Base-by-base conservation (phyloP, 2,329 filamentous ascomycete genomes). In the Aspergillus felis region DNA sequence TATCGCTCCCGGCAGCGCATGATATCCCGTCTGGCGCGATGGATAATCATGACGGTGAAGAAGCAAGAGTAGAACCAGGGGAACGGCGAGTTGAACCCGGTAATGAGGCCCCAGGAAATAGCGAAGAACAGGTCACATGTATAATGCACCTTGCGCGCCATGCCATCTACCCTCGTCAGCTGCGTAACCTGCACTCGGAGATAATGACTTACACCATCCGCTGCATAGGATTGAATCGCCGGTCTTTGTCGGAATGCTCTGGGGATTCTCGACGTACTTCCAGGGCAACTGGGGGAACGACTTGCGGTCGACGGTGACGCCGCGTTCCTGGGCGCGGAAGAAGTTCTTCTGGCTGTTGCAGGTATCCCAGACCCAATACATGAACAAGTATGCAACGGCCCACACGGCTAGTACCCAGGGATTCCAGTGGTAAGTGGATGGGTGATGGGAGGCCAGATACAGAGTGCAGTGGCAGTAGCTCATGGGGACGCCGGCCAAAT, bases 391-490 rank as follows among this genome's bases (percentile, higher is more conserved):
- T n/a, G 80, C 78, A 42, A 79, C 70, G 66, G 84, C 91, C 54
- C 94, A 79, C 27, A 78, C 74, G 3, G 74, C 77, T 6, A 95
- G 81, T 6, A 84, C 83, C 60, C 79, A 83, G 51, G 82, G 84
- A 65, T 90, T 89, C 87, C 88, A 92, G 32, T 80, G 81, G 75
- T 96, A 96, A 51, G 84, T 84, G 29, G 85, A 82, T 0, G 92
- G 89, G 65, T 89, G 76, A 71, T 94, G 91, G 73, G 87, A 91
- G 61, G 91, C 91, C 38, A 96, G 82, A 77, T 89, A 96, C 65
- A 96, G 83, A 41, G 90, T 92, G 82, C 90, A 94, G 80, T 96
- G 92, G 78, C 91, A 95, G 81, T 96, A 96, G 29, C 86, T 91
- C 56, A 96, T 83, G 5, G 92, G 92, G 12, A 96, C 92, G 61